Percentiles rank a stretch among this genome's conserved stretches.
These are phyloP conservation scores for Diaporthe vexans DNA, from an alignment of 2,329 filamentous ascomycete species.

Conservation along the genomic window DNA sequence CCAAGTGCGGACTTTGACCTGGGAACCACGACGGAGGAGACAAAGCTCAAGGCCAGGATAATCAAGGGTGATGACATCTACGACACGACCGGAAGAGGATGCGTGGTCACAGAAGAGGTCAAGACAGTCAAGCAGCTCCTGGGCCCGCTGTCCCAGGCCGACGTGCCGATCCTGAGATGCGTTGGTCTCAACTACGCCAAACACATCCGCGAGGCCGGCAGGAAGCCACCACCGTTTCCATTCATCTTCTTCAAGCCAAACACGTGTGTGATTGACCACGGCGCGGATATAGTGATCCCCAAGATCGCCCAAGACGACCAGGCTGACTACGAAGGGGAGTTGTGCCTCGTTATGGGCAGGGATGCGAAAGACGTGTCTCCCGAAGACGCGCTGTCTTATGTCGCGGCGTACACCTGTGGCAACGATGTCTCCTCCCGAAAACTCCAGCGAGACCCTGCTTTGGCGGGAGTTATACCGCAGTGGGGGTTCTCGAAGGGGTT, in stretches of 20 bases:
- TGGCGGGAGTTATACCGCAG: constrained; percentile 67
- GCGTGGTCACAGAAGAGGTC: constrained; percentile 64
- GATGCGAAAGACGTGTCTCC: constrained; percentile 57
- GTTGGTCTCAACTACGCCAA: constrained; percentile 73
- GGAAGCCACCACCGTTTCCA: constrained; percentile 63
- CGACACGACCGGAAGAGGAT: constrained; percentile 54
- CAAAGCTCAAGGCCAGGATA: constrained; percentile 65
- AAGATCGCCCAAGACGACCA: constrained; percentile 62
- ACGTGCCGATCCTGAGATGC: constrained; percentile 70
- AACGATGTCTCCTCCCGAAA: constrained; percentile 70
- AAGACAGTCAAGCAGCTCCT: constrained; percentile 67
- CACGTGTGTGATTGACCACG: constrained; percentile 55
- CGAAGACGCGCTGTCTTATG: constrained; percentile 60
- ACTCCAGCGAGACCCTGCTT: constrained; percentile 62
- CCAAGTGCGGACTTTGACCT: constrained; percentile 61
- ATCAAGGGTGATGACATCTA: constrained; percentile 65
- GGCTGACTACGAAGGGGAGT: constrained; percentile 64
- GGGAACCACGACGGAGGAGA: constrained; percentile 60
- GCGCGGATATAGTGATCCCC: constrained; percentile 58
- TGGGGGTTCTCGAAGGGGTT: constrained; percentile 71
- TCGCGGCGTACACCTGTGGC: constrained; percentile 66
- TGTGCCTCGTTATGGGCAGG: constrained; percentile 62
- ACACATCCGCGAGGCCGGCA: constrained; percentile 67
- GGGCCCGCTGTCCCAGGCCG: constrained; percentile 62
- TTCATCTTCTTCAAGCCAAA: constrained; percentile 66